These are phyloP conservation scores for Gossypium stocksii DNA, from an alignment of 345 rosid species.

Conservation along the genomic window DNA sequence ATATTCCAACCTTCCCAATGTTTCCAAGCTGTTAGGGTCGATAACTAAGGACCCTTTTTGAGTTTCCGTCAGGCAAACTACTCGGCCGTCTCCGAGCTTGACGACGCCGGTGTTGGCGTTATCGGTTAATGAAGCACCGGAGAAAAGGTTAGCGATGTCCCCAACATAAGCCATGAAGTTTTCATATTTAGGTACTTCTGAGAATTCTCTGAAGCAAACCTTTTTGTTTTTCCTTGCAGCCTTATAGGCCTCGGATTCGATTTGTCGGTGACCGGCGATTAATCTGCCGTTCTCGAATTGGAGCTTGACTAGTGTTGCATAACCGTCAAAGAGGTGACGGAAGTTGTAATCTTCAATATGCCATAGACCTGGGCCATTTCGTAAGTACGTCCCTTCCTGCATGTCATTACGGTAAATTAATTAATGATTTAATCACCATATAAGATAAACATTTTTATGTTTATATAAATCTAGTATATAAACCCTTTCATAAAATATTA, in stretches of 20 bases:
- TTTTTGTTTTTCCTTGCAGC: slow-evolving; percentile 69
- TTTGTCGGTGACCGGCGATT: slow-evolving; percentile 68
- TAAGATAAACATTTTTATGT: background rate
- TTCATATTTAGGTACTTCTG: slow-evolving; percentile 62
- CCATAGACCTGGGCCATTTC: slow-evolving; percentile 97
- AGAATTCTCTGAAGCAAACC: slow-evolving; percentile 86
- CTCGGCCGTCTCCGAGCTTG: slow-evolving; percentile 81
- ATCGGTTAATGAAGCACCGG: slow-evolving; percentile 85
- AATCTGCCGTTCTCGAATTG: slow-evolving; percentile 59
- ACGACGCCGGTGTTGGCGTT: slow-evolving; percentile 91
- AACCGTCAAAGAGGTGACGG: slow-evolving; percentile 97
- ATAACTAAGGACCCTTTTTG: slow-evolving; percentile 80
- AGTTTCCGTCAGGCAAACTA: slow-evolving; percentile 85
- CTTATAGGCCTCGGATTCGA: slow-evolving; percentile 83
- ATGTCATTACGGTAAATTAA: slow-evolving; percentile 18
- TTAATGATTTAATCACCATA: background rate
- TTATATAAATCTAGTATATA: background rate
- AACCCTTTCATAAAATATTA: background rate
- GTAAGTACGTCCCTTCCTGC: slow-evolving; percentile 90
- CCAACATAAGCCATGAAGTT: slow-evolving; percentile 67
- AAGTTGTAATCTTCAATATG: slow-evolving; percentile 69
- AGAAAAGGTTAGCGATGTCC: slow-evolving; percentile 62
- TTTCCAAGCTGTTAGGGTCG: slow-evolving; percentile 65
- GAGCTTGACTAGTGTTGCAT: slow-evolving; percentile 75
- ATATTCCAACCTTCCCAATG: slow-evolving; percentile 66